Evolutionary conservation across 805 yeast genomes (phyloP), one percentile per base, ranked within the genome.

Genomic region (Kodamaea kaohsiungensis): DNA sequence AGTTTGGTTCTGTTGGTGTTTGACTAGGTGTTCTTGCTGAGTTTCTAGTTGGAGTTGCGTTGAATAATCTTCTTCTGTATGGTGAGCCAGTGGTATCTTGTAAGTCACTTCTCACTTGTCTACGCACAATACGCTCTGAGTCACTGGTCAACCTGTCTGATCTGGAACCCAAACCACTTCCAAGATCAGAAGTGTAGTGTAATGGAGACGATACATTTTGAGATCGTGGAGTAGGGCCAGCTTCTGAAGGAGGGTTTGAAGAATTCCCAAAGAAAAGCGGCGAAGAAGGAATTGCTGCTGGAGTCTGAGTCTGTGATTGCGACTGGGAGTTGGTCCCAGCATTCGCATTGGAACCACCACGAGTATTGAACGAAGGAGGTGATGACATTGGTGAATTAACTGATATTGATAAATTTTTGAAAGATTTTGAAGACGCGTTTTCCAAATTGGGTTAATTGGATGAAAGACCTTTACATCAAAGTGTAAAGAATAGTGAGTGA

Each of bases 31-130:
- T 30, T 30, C 35, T 30, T 30, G 35, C 35, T 9, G 48, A 30
- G 39, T 37, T 42, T 9, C 46, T 25, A 35, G 54, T 45, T 15
- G 55, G 51, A 1, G 58, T 48, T 47, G 81, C 83, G 42, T 81
- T 80, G 53, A 86, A 83, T 55, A 84, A 76, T 60, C 91, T 76
- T 65, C 91, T 74, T 56, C 84, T 72, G 65, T 78, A 76, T 33
- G 95, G 91, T 2, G 96, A 85, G 0, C 90, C 81, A n/a, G 82
- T 70, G 53, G 75, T 65, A 52, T 89, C 96, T 65, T 87, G 87
- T 50, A 91, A 77, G 66, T 91, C 97, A 61, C 95, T 91, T 72
- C 97, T 82, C 53, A 84, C 76, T 54, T 78, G 78, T 50, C 87
- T 77, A 56, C 83, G 69, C 43, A 77, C 70, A 27, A 73, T 70